phyloP scores from a whole-genome alignment of 129 eudicot species.

The Ambrosia artemisiifolia region DNA sequence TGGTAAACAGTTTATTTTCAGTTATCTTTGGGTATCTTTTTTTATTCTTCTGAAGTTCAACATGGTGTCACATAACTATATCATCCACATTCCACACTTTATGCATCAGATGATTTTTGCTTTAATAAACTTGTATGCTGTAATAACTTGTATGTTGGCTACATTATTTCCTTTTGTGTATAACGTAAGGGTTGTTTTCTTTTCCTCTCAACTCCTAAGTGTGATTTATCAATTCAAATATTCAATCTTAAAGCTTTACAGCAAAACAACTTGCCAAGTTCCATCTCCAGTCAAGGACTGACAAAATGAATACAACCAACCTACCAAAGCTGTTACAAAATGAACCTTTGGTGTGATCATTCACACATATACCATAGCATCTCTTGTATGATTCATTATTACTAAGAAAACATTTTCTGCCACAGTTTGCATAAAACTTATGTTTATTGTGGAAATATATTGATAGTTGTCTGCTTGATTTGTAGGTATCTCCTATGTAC shows the following conservation, averaged over 20 bases:
- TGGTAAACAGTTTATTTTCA: conserved; percentile 2
- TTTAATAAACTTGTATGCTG: conserved; percentile 12
- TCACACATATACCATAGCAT: not conserved
- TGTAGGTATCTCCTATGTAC: conserved; percentile 82
- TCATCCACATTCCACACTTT: not conserved
- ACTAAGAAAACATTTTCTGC: conserved; percentile 6
- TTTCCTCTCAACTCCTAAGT: not conserved
- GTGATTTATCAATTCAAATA: not conserved
- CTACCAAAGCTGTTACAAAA: not conserved
- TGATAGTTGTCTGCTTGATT: conserved; percentile 14
- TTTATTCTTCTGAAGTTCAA: not conserved
- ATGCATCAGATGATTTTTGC: not conserved
- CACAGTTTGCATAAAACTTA: conserved; percentile 20
- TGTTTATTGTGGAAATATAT: not conserved
- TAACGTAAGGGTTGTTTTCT: not conserved
- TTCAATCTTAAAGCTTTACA: not conserved
- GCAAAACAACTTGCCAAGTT: not conserved
- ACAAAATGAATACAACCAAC: not conserved
- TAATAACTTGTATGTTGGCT: conserved; percentile 4
- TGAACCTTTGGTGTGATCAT: not conserved
- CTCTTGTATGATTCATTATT: conserved; percentile 10
- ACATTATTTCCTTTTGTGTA: not conserved
- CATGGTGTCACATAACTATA: conserved; percentile 9
- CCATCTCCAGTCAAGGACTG: not conserved
- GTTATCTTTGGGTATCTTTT: not conserved